phyloP scores from a whole-genome alignment of 1,284 basidiomycete species.

The Rhodotorula sp. region DNA sequence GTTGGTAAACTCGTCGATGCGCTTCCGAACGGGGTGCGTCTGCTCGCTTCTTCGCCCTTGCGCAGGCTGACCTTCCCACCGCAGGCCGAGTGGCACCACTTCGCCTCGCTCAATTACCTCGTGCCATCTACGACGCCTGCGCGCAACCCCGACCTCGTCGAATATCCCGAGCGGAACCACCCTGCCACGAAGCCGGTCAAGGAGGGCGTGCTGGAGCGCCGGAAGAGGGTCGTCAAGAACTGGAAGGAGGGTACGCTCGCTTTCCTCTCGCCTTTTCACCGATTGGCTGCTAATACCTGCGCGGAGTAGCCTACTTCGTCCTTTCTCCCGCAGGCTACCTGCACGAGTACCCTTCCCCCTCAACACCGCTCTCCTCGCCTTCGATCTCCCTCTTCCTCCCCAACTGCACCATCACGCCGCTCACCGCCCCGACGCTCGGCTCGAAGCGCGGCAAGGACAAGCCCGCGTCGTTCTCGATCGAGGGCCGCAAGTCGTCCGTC shows the following conservation, averaged over 20 bases:
- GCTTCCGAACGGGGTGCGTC: slow-evolving; percentile 5
- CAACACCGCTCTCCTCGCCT: slow-evolving; percentile 4
- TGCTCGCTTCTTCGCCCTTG: neutral
- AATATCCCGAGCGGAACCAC: slow-evolving; percentile 23
- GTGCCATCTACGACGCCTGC: slow-evolving; percentile 11
- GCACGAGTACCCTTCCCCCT: slow-evolving; percentile 23
- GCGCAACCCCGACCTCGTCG: slow-evolving; percentile 12
- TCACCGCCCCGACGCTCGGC: slow-evolving; percentile 2
- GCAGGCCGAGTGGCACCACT: slow-evolving; percentile 40
- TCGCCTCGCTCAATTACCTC: slow-evolving; percentile 29
- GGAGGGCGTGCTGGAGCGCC: slow-evolving; percentile 37
- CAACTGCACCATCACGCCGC: slow-evolving; percentile 12
- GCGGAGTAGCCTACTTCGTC: slow-evolving; percentile 23
- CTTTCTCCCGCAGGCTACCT: slow-evolving; percentile 35
- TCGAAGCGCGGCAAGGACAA: slow-evolving; percentile 5
- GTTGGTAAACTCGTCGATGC: slow-evolving; percentile 3
- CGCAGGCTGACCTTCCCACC: neutral
- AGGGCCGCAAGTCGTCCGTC: neutral
- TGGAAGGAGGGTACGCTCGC: slow-evolving; percentile 27
- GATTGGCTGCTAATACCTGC: too few species aligned
- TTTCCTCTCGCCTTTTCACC: neutral
- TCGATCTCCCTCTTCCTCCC: slow-evolving; percentile 21
- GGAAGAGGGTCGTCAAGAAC: slow-evolving; percentile 28
- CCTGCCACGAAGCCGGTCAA: slow-evolving; percentile 22
- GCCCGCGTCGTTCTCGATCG: slow-evolving; percentile 15